Evolutionary conservation across 371 early-diverging fungal species (phyloP), one percentile per base, ranked within the genome.

Genomic region (Rhizopus delemar): DNA sequence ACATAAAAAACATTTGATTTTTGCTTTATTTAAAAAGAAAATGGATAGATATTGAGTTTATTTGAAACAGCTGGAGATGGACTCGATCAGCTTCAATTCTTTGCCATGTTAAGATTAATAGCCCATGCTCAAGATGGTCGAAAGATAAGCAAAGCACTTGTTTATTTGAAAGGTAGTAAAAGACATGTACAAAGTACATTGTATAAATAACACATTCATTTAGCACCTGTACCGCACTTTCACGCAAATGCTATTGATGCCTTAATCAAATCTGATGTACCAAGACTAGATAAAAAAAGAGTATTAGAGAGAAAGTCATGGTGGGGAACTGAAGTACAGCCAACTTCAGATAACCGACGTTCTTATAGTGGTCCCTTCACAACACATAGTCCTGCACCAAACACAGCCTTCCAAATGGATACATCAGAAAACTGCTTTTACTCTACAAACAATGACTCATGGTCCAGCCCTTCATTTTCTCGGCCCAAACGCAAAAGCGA

Each of bases 51-150:
- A 41, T 51, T 76, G 11, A 57, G 62, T 13, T 56, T 76, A n/a
- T 79, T 74, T 65, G 67, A 76, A 38, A 61, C 68, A 57, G 71
- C 71, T 2, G 62, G 59, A 3, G 70, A 70, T 50, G 75, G 70
- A 36, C 46, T 78, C 35, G 62, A 52, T 11, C 73, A 74, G 32
- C 36, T 59, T 32, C 77, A 76, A 46, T 76, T 79, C 43, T 76
- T 74, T 63, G 80, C 80, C 33, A 70, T 79, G 66, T 60, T 79
- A 12, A 63, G 80, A 41, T 57, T 79, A 12, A 70, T 76, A 60
- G 74, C 75, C 8, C 80, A 79, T 69, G 80, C 77, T 22, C 80
- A 79, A 60, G 74, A 74, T 66, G 80, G 80, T 32, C 72, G 80
- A 13, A 66, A 65, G 41, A 63, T 79, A 29, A 74, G 71, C 50